A percentile compares a stretch with the other conserved stretches of the same genome.
phyloP scores from a whole-genome alignment of 306 rosid genomes.

The Cucurbita moschata region DNA sequence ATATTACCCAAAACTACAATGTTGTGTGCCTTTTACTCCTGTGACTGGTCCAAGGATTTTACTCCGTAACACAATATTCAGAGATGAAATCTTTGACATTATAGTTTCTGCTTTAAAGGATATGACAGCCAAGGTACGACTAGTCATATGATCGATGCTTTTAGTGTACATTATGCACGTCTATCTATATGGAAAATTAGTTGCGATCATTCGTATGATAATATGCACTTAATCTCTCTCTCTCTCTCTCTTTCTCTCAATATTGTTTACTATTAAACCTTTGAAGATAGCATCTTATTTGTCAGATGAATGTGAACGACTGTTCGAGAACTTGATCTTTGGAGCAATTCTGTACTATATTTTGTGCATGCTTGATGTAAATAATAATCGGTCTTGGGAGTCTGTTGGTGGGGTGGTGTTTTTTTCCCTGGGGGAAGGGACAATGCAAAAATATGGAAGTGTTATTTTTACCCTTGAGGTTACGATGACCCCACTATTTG shows the following conservation, averaged over 20 bases:
- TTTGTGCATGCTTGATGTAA: not conserved
- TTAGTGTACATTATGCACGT: not conserved
- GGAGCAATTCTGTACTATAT: not conserved
- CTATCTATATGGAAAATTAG: not conserved
- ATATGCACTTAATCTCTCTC: not conserved
- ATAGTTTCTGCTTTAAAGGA: constrained; percentile 55
- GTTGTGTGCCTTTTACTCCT: constrained; percentile 88
- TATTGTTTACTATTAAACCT: not conserved
- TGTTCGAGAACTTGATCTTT: not conserved
- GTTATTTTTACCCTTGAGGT: not conserved
- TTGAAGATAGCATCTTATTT: not conserved
- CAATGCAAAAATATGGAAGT: not conserved
- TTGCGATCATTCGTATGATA: not conserved
- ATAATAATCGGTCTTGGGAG: not conserved
- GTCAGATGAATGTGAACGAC: not conserved
- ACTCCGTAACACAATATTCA: constrained; percentile 41
- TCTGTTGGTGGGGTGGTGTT: not conserved
- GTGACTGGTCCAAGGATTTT: constrained; percentile 89
- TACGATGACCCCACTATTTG: not conserved
- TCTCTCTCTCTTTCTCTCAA: not conserved
- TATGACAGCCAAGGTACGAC: constrained; percentile 49
- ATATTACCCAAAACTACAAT: constrained; percentile 83
- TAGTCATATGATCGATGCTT: not conserved
- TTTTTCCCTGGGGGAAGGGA: not conserved
- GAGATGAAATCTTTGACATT: constrained; percentile 51